Evolutionary conservation across 306 rosid genomes (phyloP).

Genomic region (Delonix regia): DNA sequence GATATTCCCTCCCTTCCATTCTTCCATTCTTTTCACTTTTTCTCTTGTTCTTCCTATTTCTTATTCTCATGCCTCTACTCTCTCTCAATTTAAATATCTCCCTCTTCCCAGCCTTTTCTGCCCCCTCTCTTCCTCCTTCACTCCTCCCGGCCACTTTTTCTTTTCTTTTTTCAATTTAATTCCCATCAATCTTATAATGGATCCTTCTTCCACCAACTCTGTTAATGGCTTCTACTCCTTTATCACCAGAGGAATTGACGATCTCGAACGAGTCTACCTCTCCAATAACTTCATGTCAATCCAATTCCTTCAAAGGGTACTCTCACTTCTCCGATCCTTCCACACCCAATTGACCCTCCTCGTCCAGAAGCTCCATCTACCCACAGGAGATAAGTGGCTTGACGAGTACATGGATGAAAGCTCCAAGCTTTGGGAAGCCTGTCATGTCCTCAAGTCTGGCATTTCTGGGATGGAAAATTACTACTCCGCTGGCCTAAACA

Average conservation of each 20-base stretch:
- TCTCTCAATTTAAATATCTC: slow-evolving; percentile 53
- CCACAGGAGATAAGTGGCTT: slow-evolving; percentile 93
- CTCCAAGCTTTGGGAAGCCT: slow-evolving; percentile 93
- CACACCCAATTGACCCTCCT: slow-evolving; percentile 79
- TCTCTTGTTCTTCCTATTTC: background rate
- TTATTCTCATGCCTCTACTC: slow-evolving; percentile 32
- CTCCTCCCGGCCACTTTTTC: background rate
- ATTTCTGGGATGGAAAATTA: slow-evolving; percentile 70
- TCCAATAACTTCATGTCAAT: slow-evolving; percentile 80
- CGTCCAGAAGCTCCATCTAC: slow-evolving; percentile 90
- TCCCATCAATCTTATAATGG: slow-evolving; percentile 46
- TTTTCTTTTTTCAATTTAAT: background rate
- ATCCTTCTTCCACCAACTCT: slow-evolving; percentile 81
- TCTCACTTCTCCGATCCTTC: slow-evolving; percentile 81
- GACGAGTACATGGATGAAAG: slow-evolving; percentile 98
- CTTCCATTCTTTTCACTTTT: slow-evolving; percentile 38
- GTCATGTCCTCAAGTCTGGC: slow-evolving; percentile 80
- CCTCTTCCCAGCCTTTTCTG: slow-evolving; percentile 30
- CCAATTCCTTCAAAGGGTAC: slow-evolving; percentile 84
- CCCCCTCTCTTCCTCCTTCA: background rate
- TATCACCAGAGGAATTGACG: slow-evolving; percentile 83
- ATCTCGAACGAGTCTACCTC: slow-evolving; percentile 69
- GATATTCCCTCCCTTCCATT: slow-evolving; percentile 59
- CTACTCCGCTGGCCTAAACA: slow-evolving; percentile 66
- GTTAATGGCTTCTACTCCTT: slow-evolving; percentile 84